These are phyloP conservation scores for Candolleomyces efflorescens DNA, from an alignment of 768 basidiomycete species.

Conservation along the genomic window DNA sequence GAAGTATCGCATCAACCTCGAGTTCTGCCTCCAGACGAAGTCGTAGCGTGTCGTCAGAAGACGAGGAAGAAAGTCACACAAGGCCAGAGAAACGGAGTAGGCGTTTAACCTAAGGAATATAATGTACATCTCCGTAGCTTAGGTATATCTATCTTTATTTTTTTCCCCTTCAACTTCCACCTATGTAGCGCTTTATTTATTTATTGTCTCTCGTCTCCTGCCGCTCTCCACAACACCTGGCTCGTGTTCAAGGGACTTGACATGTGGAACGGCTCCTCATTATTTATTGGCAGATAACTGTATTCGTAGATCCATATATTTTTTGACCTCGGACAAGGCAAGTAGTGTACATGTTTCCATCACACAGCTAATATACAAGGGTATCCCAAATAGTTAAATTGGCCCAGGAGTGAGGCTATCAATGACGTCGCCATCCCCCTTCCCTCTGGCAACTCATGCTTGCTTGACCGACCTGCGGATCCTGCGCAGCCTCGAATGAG, in stretches of 20 bases:
- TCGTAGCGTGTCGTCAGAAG: constrained; percentile 34
- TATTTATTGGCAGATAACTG: not conserved
- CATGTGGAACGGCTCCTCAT: not conserved
- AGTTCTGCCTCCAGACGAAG: constrained; percentile 37
- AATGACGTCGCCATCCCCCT: not conserved
- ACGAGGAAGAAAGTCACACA: constrained; percentile 22
- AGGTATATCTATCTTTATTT: not conserved
- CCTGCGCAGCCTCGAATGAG: not conserved
- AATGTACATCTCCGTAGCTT: not conserved
- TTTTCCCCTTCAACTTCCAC: not conserved
- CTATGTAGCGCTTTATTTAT: not conserved
- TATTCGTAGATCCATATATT: not conserved
- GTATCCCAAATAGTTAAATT: not conserved
- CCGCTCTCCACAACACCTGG: not conserved
- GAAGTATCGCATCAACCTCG: constrained; percentile 37
- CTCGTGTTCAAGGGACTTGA: not conserved
- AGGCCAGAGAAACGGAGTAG: constrained; percentile 31
- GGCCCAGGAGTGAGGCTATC: not conserved
- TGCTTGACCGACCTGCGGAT: not conserved
- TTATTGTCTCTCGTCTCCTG: not conserved
- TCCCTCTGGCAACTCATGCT: not conserved
- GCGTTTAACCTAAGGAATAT: constrained; percentile 9
- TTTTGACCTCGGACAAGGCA: not conserved
- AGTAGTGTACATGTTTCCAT: constrained; percentile 3
- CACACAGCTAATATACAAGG: not conserved